phyloP scores from a whole-genome alignment of 129 eudicot genomes.

The Oenanthe sinensis region DNA sequence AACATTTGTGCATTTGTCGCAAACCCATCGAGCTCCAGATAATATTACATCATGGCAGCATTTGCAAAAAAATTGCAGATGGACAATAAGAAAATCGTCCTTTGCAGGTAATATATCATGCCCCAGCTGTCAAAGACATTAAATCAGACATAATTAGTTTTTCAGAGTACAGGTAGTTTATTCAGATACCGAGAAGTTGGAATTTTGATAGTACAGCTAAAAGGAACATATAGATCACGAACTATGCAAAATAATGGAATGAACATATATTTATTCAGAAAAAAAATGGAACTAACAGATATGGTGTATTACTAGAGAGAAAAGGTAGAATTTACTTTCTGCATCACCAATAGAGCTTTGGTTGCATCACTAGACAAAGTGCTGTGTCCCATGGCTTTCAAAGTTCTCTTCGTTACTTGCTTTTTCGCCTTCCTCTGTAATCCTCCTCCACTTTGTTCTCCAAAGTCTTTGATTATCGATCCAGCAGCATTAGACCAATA shows the following conservation, averaged over 20 bases:
- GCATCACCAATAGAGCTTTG: constrained; percentile 73
- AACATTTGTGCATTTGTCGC: constrained; percentile 55
- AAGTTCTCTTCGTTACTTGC: constrained; percentile 44
- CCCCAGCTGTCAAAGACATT: constrained; percentile 46
- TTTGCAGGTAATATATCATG: constrained; percentile 50
- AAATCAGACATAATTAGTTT: not conserved
- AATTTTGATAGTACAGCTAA: not conserved
- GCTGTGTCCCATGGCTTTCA: constrained; percentile 78
- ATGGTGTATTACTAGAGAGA: not conserved
- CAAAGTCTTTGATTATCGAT: constrained; percentile 39
- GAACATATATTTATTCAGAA: too few species aligned
- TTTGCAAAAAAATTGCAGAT: constrained; percentile 50
- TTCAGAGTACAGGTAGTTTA: not conserved
- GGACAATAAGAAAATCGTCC: constrained; percentile 63
- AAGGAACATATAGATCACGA: not conserved
- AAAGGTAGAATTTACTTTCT: constrained; percentile 37
- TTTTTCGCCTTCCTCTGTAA: constrained; percentile 21
- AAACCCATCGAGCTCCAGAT: constrained; percentile 62
- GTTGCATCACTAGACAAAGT: constrained; percentile 33
- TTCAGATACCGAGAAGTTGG: not conserved
- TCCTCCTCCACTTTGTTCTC: constrained; percentile 38
- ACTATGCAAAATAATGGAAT: not conserved
- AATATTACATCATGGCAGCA: constrained; percentile 61
- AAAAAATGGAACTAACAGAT: not conserved
- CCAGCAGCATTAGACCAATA: constrained; percentile 76